These are phyloP conservation scores for Rubroshorea leprosula DNA, from an alignment of 345 rosid genomes.

Conservation along the genomic window DNA sequence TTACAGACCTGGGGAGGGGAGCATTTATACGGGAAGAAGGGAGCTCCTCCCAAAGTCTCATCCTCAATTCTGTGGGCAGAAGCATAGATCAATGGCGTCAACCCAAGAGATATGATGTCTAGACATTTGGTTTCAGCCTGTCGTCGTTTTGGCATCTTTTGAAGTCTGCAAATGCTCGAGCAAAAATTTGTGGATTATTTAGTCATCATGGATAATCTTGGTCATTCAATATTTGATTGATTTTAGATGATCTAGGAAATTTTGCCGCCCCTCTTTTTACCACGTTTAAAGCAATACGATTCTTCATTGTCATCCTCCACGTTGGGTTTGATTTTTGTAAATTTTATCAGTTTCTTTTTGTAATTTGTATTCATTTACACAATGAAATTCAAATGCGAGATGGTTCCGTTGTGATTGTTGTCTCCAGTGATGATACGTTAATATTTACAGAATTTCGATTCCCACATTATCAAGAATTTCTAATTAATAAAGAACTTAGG, in stretches of 20 bases:
- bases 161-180: slow-evolving; percentile 15
- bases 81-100: slow-evolving; percentile 83
- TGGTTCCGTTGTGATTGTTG: neutral
- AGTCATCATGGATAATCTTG: too few relatives aligned
- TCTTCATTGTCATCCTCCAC: slow-evolving; percentile 19
- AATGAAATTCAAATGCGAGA: slow-evolving; percentile 3
- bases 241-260: slow-evolving; percentile 33
- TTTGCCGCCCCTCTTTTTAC: slow-evolving; percentile 17
- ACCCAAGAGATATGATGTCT: slow-evolving; percentile 79
- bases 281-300: slow-evolving; percentile 29
- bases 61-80: slow-evolving; percentile 60
- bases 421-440: too few relatives aligned
- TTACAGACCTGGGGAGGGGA: slow-evolving; percentile 92
- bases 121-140: slow-evolving; percentile 11
- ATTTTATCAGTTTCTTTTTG: slow-evolving; percentile 20
- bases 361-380: slow-evolving; percentile 18
- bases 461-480: too few relatives aligned
- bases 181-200: slow-evolving; percentile 11
- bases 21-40: slow-evolving; percentile 76
- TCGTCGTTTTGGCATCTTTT: neutral
- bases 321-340: slow-evolving; percentile 35
- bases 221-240: slow-evolving; percentile 33
- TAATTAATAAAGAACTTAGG: too few relatives aligned
- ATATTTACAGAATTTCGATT: too few relatives aligned
- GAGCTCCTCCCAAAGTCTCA: slow-evolving; percentile 49